A percentile compares a stretch with the other conserved stretches of the same genome.
Conservation (phyloP, 2,329 filamentous ascomycete species). For the Rhinocladiella similis region DNA sequence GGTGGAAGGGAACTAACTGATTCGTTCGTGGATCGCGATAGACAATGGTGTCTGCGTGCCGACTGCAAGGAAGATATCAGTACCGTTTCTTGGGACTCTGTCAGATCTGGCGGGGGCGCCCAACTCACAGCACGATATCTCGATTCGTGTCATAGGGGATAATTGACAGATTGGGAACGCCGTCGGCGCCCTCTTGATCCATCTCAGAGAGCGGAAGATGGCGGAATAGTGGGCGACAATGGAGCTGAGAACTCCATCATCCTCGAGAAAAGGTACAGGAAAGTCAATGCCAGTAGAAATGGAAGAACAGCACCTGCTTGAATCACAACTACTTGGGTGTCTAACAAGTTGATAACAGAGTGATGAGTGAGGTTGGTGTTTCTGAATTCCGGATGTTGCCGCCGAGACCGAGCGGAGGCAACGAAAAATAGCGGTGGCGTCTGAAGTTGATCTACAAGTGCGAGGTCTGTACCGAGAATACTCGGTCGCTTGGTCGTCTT, state of each 20-base stretch:
- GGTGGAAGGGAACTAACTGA: slow-evolving; percentile 68
- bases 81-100: slow-evolving; percentile 1
- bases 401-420: background rate
- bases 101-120: background rate
- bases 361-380: background rate
- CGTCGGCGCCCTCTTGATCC: slow-evolving; percentile 13
- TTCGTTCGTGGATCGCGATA: slow-evolving; percentile 83
- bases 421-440: background rate
- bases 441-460: too few relatives aligned
- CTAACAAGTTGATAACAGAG: too few relatives aligned
- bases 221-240: background rate
- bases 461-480: background rate
- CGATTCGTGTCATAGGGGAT: slow-evolving; percentile 39
- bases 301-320: too few relatives aligned
- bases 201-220: slow-evolving; percentile 11
- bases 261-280: background rate
- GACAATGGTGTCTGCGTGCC: slow-evolving; percentile 89
- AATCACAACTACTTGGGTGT: too few relatives aligned
- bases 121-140: slow-evolving; percentile 46
- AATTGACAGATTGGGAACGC: slow-evolving; percentile 24
- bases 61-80: slow-evolving; percentile 55
- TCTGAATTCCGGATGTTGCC: background rate
- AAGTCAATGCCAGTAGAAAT: background rate
- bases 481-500: too few relatives aligned
- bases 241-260: background rate